phyloP scores from a whole-genome alignment of 1,139 yeast genomes.

The Suhomyces chickasaworum region DNA sequence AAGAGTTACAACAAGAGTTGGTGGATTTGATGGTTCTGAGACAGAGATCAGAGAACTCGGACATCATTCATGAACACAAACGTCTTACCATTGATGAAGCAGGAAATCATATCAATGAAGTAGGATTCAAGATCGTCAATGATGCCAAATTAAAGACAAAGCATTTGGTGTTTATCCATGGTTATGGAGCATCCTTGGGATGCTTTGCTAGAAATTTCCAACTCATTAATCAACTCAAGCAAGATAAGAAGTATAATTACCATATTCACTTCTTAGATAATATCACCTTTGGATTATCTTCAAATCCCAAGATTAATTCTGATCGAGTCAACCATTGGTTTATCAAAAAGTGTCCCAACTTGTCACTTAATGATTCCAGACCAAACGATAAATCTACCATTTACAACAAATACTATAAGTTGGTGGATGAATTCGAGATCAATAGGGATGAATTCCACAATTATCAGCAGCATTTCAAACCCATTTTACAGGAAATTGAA shows the following conservation, averaged over 20 bases:
- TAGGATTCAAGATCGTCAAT: slow-evolving; percentile 25
- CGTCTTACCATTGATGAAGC: slow-evolving; percentile 29
- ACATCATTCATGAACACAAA: slow-evolving; percentile 24
- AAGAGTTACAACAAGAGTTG: slow-evolving; percentile 37
- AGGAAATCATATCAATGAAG: slow-evolving; percentile 40
- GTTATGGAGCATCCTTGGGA: slow-evolving; percentile 88
- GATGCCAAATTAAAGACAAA: slow-evolving; percentile 19
- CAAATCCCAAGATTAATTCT: slow-evolving; percentile 58
- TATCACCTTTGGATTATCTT: slow-evolving; percentile 81
- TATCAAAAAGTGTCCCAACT: slow-evolving; percentile 32
- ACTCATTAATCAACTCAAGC: slow-evolving; percentile 39
- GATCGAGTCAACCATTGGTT: slow-evolving; percentile 38
- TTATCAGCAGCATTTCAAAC: slow-evolving; percentile 41
- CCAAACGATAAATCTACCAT: slow-evolving; percentile 34
- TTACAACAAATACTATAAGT: slow-evolving; percentile 46
- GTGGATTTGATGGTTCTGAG: slow-evolving; percentile 40
- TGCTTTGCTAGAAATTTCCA: slow-evolving; percentile 80
- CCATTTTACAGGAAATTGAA: slow-evolving; percentile 45
- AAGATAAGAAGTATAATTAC: slow-evolving; percentile 42
- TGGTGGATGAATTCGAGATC: slow-evolving; percentile 38
- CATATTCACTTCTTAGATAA: slow-evolving; percentile 77
- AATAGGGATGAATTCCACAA: slow-evolving; percentile 28
- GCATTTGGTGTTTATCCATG: slow-evolving; percentile 76
- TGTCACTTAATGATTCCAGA: slow-evolving; percentile 33
- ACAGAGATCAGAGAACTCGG: slow-evolving; percentile 23